Conservation (phyloP, 2,329 filamentous ascomycete genomes). For the Aspergillus transmontanensis region DNA sequence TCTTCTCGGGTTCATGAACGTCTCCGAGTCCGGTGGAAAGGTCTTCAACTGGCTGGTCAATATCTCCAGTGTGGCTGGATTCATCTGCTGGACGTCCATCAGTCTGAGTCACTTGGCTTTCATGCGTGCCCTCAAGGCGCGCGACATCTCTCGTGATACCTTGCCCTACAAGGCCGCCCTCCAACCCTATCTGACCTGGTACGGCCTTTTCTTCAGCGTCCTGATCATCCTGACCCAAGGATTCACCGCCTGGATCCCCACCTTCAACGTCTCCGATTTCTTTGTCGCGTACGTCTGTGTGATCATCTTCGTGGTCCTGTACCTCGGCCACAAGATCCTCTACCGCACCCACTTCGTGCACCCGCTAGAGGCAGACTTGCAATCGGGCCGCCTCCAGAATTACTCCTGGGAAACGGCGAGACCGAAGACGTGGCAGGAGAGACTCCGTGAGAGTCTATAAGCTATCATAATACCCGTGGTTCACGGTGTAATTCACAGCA, state of each 20-base stretch:
- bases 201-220: conserved; percentile 65
- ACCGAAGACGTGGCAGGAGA: conserved; percentile 25
- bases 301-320: conserved; percentile 63
- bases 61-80: conserved; percentile 33
- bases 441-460: conserved; percentile 12
- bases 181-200: conserved; percentile 66
- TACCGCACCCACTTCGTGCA: conserved; percentile 39
- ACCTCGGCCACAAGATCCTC: conserved; percentile 59
- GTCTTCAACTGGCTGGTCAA: conserved; percentile 53
- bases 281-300: conserved; percentile 67
- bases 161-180: conserved; percentile 63
- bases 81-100: conserved; percentile 36
- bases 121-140: conserved; percentile 59
- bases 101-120: conserved; percentile 64
- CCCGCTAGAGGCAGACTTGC: conserved; percentile 44
- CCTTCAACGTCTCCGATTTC: conserved; percentile 61
- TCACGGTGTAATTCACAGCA: not conserved
- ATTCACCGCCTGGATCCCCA: conserved; percentile 65
- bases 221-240: conserved; percentile 68
- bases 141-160: conserved; percentile 58
- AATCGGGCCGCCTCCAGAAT: conserved; percentile 37
- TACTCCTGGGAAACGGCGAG: conserved; percentile 34
- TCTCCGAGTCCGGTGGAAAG: conserved; percentile 61
- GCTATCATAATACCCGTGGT: not conserved
- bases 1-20: conserved; percentile 69